These are phyloP conservation scores for Yarrowia alimentaria DNA, from an alignment of 805 yeast species.

Conservation along the genomic window DNA sequence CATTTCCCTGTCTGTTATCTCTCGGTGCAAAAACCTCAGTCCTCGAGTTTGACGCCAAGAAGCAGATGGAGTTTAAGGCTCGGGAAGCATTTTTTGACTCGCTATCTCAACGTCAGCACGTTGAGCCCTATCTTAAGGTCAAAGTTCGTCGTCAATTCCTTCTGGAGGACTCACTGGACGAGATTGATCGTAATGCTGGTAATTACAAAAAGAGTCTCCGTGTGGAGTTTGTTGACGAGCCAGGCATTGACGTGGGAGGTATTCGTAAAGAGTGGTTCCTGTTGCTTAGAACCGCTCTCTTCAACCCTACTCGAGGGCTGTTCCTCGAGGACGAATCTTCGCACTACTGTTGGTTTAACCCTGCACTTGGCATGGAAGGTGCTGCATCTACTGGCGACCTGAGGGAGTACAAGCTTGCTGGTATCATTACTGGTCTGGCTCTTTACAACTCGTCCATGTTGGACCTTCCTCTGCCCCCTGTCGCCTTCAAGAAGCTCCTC, in stretches of 20 bases:
- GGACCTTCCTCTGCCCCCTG: constrained; percentile 73
- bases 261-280: constrained; percentile 91
- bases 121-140: constrained; percentile 68
- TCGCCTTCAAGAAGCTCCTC: constrained; percentile 71
- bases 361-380: too few species aligned
- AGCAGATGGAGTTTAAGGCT: constrained; percentile 81
- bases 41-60: constrained; percentile 74
- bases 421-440: constrained; percentile 85
- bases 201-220: constrained; percentile 72
- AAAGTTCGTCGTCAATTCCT: constrained; percentile 65
- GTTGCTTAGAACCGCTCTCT: constrained; percentile 65
- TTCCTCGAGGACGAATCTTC: constrained; percentile 68
- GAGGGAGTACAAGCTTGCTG: constrained; percentile 64
- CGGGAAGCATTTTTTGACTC: constrained; percentile 85
- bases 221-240: constrained; percentile 81
- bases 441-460: constrained; percentile 85
- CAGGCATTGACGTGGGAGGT: constrained; percentile 96
- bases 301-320: constrained; percentile 66
- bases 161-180: constrained; percentile 66
- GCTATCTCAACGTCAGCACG: constrained; percentile 55
- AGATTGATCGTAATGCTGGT: constrained; percentile 50
- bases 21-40: constrained; percentile 79
- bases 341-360: constrained; percentile 67
- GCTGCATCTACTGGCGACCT: constrained; percentile 31
- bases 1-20: constrained; percentile 77